phyloP scores from a whole-genome alignment of 2,329 filamentous ascomycete species.

The Monilinia aucupariae region DNA sequence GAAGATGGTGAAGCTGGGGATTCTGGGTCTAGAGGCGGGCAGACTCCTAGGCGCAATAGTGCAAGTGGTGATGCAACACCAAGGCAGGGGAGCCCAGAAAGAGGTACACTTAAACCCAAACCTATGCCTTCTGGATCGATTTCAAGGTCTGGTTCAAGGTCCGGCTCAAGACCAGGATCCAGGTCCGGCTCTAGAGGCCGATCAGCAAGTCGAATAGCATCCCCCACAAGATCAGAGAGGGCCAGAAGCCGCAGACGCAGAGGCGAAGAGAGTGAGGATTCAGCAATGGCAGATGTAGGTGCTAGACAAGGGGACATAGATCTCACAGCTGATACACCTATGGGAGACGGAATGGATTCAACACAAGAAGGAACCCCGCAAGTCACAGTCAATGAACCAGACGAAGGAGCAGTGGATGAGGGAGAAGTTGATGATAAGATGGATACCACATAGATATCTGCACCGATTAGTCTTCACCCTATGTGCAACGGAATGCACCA shows the following conservation, averaged over 20 bases:
- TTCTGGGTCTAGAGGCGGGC: conserved; percentile 44
- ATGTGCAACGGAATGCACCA: conserved; percentile 30
- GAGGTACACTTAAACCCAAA: conserved; percentile 36
- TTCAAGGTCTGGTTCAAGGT: conserved; percentile 32
- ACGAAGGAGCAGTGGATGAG: conserved; percentile 34
- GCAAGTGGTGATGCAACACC: conserved; percentile 45
- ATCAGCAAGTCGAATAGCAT: conserved; percentile 37
- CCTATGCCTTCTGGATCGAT: conserved; percentile 31
- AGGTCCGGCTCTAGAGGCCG: conserved; percentile 40
- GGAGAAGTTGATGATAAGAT: conserved; percentile 51
- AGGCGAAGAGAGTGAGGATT: conserved; percentile 44
- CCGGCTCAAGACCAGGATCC: conserved; percentile 36
- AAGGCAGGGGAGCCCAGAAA: conserved; percentile 45
- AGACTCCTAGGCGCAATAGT: conserved; percentile 47
- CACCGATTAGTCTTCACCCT: conserved; percentile 1
- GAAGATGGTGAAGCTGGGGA: conserved; percentile 56
- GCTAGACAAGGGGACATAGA: conserved; percentile 38
- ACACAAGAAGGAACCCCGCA: conserved; percentile 39
- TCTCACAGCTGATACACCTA: conserved; percentile 29
- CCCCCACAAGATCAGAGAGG: conserved; percentile 34
- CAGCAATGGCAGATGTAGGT: conserved; percentile 53
- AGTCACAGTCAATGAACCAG: conserved; percentile 46
- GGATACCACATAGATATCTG: conserved; percentile 50
- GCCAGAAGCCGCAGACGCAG: conserved; percentile 12
- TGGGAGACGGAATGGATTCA: conserved; percentile 26